phyloP scores from a whole-genome alignment of 2,329 filamentous ascomycete species.

The Botrytis medusae region DNA sequence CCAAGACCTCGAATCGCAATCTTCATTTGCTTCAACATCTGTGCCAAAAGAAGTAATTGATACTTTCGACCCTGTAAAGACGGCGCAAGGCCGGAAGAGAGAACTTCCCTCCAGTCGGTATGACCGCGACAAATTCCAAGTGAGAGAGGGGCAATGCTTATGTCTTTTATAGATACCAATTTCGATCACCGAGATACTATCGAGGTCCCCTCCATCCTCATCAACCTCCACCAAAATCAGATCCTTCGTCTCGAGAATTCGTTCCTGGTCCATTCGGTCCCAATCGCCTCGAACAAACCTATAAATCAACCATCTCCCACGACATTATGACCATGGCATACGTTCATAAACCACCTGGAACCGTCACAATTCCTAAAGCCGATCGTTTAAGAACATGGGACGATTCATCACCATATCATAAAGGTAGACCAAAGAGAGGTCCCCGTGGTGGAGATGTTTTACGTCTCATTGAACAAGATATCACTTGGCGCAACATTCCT shows the following conservation, averaged over 20 bases:
- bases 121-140: slow-evolving; percentile 14
- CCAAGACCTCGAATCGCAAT: slow-evolving; percentile 48
- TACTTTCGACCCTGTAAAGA: slow-evolving; percentile 50
- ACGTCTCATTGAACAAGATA: slow-evolving; percentile 67
- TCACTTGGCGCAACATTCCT: slow-evolving; percentile 83
- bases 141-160: slow-evolving; percentile 22
- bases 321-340: slow-evolving; percentile 91
- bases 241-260: slow-evolving; percentile 85
- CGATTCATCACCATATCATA: slow-evolving; percentile 88
- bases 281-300: slow-evolving; percentile 86
- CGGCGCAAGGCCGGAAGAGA: slow-evolving; percentile 43
- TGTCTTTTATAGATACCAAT: slow-evolving; percentile 72
- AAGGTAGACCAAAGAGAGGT: slow-evolving; percentile 80
- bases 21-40: slow-evolving; percentile 43
- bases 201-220: slow-evolving; percentile 91
- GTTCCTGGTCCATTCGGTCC: slow-evolving; percentile 87
- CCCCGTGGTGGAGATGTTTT: slow-evolving; percentile 77
- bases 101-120: slow-evolving; percentile 45
- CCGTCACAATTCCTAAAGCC: slow-evolving; percentile 53
- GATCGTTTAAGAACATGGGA: slow-evolving; percentile 83
- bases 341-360: slow-evolving; percentile 79
- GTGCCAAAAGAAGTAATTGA: slow-evolving; percentile 42
- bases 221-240: slow-evolving; percentile 81
- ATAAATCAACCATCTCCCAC: slow-evolving; percentile 78
- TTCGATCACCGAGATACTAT: slow-evolving; percentile 90